Evolutionary conservation across 306 rosid genomes (phyloP).

Genomic region (Gillenia trifoliata): DNA sequence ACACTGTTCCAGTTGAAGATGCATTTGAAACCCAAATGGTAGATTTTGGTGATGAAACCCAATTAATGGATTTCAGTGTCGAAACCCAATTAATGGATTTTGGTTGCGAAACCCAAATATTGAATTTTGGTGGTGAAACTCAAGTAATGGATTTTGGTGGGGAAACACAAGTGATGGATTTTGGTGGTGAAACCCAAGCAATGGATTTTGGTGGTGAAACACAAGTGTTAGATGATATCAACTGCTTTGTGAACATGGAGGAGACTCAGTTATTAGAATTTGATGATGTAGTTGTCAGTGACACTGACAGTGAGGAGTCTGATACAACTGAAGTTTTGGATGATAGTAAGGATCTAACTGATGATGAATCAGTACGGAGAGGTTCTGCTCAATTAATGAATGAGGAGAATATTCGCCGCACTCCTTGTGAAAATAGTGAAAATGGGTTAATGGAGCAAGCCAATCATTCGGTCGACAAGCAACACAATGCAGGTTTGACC

Average conservation of each 20-base stretch:
- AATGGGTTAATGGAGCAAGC: slow-evolving; percentile 21
- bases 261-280: slow-evolving; percentile 44
- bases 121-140: slow-evolving; percentile 30
- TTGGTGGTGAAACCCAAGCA: slow-evolving; percentile 28
- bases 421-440: neutral
- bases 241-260: slow-evolving; percentile 15
- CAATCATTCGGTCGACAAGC: slow-evolving; percentile 8
- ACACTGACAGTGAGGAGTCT: slow-evolving; percentile 27
- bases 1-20: slow-evolving; percentile 16
- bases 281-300: slow-evolving; percentile 26
- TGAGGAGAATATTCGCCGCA: slow-evolving; percentile 8
- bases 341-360: slow-evolving; percentile 20
- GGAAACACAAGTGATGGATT: neutral
- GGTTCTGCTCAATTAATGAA: slow-evolving; percentile 12
- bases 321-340: slow-evolving; percentile 53
- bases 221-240: slow-evolving; percentile 44
- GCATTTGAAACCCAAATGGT: slow-evolving; percentile 41
- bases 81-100: slow-evolving; percentile 52
- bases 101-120: neutral
- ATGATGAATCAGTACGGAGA: slow-evolving; percentile 25
- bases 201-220: slow-evolving; percentile 31
- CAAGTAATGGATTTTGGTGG: slow-evolving; percentile 8
- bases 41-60: slow-evolving; percentile 55
- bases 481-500: slow-evolving; percentile 39
- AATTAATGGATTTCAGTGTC: slow-evolving; percentile 30